Base-by-base conservation (phyloP, 1,284 basidiomycete genomes). In the Sporisorium sorghi region DNA sequence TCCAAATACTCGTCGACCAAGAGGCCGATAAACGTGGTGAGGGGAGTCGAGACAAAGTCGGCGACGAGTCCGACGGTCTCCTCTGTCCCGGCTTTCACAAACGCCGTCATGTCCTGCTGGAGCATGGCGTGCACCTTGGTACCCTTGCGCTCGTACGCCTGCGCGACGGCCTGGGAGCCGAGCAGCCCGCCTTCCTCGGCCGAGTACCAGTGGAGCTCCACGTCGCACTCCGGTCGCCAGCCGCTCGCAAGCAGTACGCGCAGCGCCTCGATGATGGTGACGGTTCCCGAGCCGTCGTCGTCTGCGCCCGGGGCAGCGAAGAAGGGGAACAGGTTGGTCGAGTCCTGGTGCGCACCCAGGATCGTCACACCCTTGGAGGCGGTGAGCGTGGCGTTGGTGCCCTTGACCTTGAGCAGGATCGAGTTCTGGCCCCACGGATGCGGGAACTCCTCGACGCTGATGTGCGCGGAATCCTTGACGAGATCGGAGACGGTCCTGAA, bases 191-290 rank as follows among this genome's bases (percentile, higher is more conserved):
- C 86, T 87, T 97, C 94, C 82, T 97, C 94, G 49, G 94, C 94
- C 55, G 92, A 92, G 85, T 94, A 98, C 91, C 92, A 99, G 85
- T 97, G 94, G 85, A 97, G 96, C 84, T 98, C 94, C 62, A 98
- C 89, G 19, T 92, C 88, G 47, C 80, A 78, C 17, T 86, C 86
- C 23, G 96, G 94, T 21, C 86, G 88, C 87, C 92, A 97, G 79
- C 91, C 89, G 48, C 90, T 88, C n/a, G 88, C 87, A 72, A 94
- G 87, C 62, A 99, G 88, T 2, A 90, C 91, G 35, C 92, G 90
- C 85, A 97, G 93, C 11, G 93, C 89, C 86, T 96, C 93, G 42
- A 99, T 87, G 73, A 96, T 93, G 15, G 93, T 94, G 63, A 96
- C 93, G 28, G 91, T 92, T 58, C 96, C 97, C 65, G 92, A 94